Base-by-base conservation (phyloP, 2,329 filamentous ascomycete species). In the Coniochaeta sp. region DNA sequence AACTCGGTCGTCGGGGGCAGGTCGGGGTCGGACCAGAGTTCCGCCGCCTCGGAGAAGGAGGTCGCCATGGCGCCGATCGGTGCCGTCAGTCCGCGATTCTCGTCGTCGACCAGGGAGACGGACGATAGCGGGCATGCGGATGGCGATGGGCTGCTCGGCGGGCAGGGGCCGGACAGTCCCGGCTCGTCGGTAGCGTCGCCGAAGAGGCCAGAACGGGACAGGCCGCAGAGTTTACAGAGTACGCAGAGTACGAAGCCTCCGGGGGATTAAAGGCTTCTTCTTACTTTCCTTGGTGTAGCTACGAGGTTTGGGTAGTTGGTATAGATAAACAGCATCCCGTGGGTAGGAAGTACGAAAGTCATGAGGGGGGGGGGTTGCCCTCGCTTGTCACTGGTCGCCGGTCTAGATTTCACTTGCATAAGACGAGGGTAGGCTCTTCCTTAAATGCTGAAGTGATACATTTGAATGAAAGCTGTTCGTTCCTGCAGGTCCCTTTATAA, bases 51-150 rank as follows among this genome's bases (percentile, higher is more conserved):
- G 28, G 54, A 55, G 32, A 55, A 36, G 30, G 54, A 55, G 54
- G 12, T 55, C 7, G 22, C 54, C 10, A 55, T 34, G 54, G 30
- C 54, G 54, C 54, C 30, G 30, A 24, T 52, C 6, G 47, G 38
- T 62, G 61, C 38, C 28, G 59, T 54, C 57, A 59, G 28, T 63
- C 63, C 47, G 22, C 22, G 47, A 14, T 52, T 52, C 47, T 52
- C 47, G 24, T 52, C 47, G 19, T 28, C 22, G 19, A 52, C 47
- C 7, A 26, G 47, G 47, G 47, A 16, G 4, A 52, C 47, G 22
- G 9, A 17, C 24, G 47, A 47, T 24, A 47, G 22, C 24, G 47
- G 24, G 22, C 19, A 47, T 47, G 12, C 19, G 19, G 42, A 47
- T 26, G 42, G 47, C 26, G 47, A 52, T 2, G 47, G 47, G 9